Percentiles rank a stretch among this genome's conserved stretches.
Evolutionary conservation across 2,329 filamentous ascomycete species (phyloP).

Genomic region (Aspergillus tanneri): DNA sequence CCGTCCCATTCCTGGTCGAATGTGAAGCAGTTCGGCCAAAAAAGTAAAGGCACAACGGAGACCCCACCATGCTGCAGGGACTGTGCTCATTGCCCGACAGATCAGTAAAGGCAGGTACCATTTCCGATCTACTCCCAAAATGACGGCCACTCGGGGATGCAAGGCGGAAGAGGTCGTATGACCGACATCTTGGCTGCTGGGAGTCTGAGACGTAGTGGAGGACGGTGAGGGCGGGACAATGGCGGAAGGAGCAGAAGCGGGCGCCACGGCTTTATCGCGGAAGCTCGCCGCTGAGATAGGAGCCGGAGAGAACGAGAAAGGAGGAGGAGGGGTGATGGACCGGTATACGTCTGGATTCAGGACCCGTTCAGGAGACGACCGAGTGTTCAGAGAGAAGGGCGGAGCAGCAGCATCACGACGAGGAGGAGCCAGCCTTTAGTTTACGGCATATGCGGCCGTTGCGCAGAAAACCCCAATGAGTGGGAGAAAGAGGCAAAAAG

Average conservation of each 20-base stretch:
- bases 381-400: slow-evolving; percentile 31
- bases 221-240: slow-evolving; percentile 32
- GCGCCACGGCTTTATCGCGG: slow-evolving; percentile 32
- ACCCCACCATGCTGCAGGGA: slow-evolving; percentile 71
- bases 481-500: not conserved
- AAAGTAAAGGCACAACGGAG: slow-evolving; percentile 67
- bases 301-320: slow-evolving; percentile 9
- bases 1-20: slow-evolving; percentile 44
- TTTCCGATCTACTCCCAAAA: slow-evolving; percentile 68
- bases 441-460: slow-evolving; percentile 40
- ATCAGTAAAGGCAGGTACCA: slow-evolving; percentile 74
- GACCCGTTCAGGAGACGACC: slow-evolving; percentile 26
- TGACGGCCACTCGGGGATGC: slow-evolving; percentile 75
- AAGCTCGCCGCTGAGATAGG: slow-evolving; percentile 17
- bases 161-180: slow-evolving; percentile 45
- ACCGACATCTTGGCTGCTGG: slow-evolving; percentile 31
- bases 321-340: slow-evolving; percentile 10
- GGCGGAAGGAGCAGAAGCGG: slow-evolving; percentile 25
- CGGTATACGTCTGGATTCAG: slow-evolving; percentile 17
- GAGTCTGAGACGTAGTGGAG: slow-evolving; percentile 29
- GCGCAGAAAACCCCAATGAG: slow-evolving; percentile 18
- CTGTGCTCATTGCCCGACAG: slow-evolving; percentile 69
- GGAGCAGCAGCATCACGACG: slow-evolving; percentile 40
- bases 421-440: slow-evolving; percentile 42
- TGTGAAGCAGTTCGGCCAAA: slow-evolving; percentile 61